A percentile compares a stretch with the other conserved stretches of the same genome.
Conservation (phyloP, 768 basidiomycete species). For the Lactarius tabidus region DNA sequence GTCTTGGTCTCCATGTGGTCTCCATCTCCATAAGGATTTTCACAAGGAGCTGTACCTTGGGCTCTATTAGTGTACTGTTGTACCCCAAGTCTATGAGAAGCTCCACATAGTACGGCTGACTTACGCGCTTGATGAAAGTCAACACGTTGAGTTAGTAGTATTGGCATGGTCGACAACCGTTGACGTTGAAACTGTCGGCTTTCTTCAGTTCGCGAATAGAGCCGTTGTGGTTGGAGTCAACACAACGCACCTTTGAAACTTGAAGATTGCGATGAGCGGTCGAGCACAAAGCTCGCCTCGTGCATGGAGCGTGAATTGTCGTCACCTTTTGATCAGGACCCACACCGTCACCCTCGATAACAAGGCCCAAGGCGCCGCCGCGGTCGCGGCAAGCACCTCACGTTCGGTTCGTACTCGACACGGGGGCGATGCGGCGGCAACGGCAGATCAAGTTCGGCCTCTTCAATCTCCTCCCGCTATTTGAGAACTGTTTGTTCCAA, state of each 20-base stretch:
- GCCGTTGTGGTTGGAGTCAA: too few relatives aligned
- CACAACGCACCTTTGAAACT: conserved; percentile 20
- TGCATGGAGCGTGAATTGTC: conserved; percentile 7
- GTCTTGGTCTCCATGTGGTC: too few relatives aligned
- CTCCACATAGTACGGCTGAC: conserved; percentile 48
- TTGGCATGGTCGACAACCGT: conserved; percentile 57
- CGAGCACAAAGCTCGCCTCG: conserved; percentile 25
- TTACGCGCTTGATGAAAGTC: conserved; percentile 62
- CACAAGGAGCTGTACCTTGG: too few relatives aligned
- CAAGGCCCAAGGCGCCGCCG: conserved; percentile 44
- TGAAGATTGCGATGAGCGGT: conserved; percentile 12
- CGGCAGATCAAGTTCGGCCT: too few relatives aligned
- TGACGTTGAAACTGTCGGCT: conserved; percentile 64
- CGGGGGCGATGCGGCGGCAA: too few relatives aligned
- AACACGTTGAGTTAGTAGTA: conserved; percentile 69
- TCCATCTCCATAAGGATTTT: too few relatives aligned
- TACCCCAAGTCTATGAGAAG: too few relatives aligned
- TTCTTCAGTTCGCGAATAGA: neutral
- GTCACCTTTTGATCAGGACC: conserved; percentile 47
- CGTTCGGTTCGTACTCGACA: too few relatives aligned
- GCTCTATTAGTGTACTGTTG: too few relatives aligned
- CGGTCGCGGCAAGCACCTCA: conserved; percentile 30
- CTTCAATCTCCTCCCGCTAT: too few relatives aligned
- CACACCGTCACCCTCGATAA: conserved; percentile 82
- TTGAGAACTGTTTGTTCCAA: too few relatives aligned